Base-by-base conservation (phyloP, 2,329 filamentous ascomycete genomes). In the Penicillium sp. region DNA sequence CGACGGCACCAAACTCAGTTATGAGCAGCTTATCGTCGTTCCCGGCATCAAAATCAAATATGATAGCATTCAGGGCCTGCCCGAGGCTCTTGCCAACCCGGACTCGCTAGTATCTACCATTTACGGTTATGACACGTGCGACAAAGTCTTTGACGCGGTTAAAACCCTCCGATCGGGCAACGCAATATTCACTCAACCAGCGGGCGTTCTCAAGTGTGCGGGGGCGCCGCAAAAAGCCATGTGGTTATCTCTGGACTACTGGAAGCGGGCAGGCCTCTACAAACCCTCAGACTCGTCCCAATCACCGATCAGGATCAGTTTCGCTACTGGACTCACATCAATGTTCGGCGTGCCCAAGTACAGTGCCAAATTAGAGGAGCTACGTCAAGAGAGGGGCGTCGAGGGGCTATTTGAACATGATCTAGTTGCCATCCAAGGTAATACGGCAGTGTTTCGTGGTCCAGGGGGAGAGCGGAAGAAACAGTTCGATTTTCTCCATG, bases 271-370 rank as follows among this genome's bases (percentile, higher is more conserved):
- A 0, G 82, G 82, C 1, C 66, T 82, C 3, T 85, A 84, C 69
- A 67, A 79, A 52, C 63, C 76, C 1, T 56, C 57, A 51, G 71
- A 75, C 49, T 63, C 73, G 0, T 63, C 73, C 1, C 44, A 47
- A 4, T 82, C 81, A 0, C 63, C 75, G 2, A 78, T 85, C 63
- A 73, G 79, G 20, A 80, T 85, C 56, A 77, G 69, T 59, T 85
- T 84, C 56, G 82, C 82, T 6, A 85, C 83, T 0, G 82, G 77
- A 0, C 72, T 83, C 3, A 80, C 81, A 0, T 70, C 69, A 50
- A 85, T 85, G 82, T 85, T 85, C 53, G 83, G 80, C 43, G 82
- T 85, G 41, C 79, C 82, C 55, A 85, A 85, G 71, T 85, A 85
- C 67, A 81, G 75, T 65, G 77, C 77, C 26, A 75, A 73, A 50